Evolutionary conservation across 805 yeast genomes (phyloP).

Genomic region (Clavispora santaluciae): DNA sequence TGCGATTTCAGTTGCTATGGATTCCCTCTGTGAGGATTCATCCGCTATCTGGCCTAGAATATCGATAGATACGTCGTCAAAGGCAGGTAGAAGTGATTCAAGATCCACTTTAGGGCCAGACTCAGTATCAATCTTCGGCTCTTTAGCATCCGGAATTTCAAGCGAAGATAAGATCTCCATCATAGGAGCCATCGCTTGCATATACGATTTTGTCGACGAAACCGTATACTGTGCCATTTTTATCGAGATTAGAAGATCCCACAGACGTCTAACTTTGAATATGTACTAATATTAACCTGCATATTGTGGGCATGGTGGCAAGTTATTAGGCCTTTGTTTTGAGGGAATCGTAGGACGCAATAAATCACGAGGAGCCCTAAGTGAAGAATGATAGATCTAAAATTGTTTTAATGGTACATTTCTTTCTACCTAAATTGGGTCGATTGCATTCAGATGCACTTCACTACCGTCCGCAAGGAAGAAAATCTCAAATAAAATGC

Average conservation of each 20-base stretch:
- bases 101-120: slow-evolving; percentile 21
- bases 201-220: slow-evolving; percentile 66
- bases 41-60: slow-evolving; percentile 16
- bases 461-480: too few species aligned
- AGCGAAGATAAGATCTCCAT: slow-evolving; percentile 38
- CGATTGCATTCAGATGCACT: too few species aligned
- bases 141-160: slow-evolving; percentile 20
- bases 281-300: not conserved
- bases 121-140: slow-evolving; percentile 38
- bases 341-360: too few species aligned
- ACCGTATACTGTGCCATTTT: slow-evolving; percentile 41
- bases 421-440: too few species aligned
- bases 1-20: slow-evolving; percentile 20
- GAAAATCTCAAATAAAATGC: too few species aligned
- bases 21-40: slow-evolving; percentile 16
- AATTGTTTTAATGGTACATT: too few species aligned
- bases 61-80: slow-evolving; percentile 34
- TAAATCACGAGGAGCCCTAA: too few species aligned
- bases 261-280: not conserved
- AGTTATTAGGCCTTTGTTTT: too few species aligned
- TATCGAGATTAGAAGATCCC: not conserved
- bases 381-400: too few species aligned
- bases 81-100: slow-evolving; percentile 31
- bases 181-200: slow-evolving; percentile 76
- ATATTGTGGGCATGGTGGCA: not conserved